Percentiles rank a stretch among this genome's conserved stretches.
These are phyloP conservation scores for Mallotus japonicus DNA, from an alignment of 441 rosid genomes.

Conservation along the genomic window DNA sequence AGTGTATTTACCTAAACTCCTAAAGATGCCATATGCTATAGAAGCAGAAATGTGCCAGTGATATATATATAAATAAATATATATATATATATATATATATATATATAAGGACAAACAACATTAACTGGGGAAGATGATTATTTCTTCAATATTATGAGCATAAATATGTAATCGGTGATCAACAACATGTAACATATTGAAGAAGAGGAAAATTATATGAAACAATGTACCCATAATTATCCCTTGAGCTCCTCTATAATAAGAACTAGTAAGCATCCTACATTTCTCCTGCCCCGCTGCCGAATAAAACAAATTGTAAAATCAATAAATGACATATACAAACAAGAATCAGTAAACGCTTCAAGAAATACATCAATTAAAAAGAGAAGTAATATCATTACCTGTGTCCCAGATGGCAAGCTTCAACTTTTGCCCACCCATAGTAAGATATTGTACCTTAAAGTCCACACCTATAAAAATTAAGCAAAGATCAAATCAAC, in stretches of 20 bases:
- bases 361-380: background rate
- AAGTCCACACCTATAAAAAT: conserved; percentile 67
- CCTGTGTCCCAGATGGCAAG: conserved; percentile 89
- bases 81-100: no score
- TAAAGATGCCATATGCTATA: background rate
- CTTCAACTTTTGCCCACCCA: conserved; percentile 64
- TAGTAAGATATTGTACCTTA: conserved; percentile 55
- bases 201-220: background rate
- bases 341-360: background rate
- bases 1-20: background rate
- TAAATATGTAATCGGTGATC: background rate
- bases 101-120: background rate
- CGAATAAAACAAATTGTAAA: conserved; percentile 19
- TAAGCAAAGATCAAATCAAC: background rate
- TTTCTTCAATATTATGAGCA: background rate
- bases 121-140: background rate
- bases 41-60: background rate
- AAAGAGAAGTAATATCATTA: conserved; percentile 23
- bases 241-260: conserved; percentile 87
- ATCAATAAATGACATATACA: background rate
- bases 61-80: no score
- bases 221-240: conserved; percentile 55
- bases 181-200: background rate
- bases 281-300: conserved; percentile 87
- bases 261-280: conserved; percentile 78